Percentiles rank a stretch among this genome's conserved stretches.
These are phyloP conservation scores for Brassica rapa DNA, from an alignment of 345 rosid species.

Conservation along the genomic window DNA sequence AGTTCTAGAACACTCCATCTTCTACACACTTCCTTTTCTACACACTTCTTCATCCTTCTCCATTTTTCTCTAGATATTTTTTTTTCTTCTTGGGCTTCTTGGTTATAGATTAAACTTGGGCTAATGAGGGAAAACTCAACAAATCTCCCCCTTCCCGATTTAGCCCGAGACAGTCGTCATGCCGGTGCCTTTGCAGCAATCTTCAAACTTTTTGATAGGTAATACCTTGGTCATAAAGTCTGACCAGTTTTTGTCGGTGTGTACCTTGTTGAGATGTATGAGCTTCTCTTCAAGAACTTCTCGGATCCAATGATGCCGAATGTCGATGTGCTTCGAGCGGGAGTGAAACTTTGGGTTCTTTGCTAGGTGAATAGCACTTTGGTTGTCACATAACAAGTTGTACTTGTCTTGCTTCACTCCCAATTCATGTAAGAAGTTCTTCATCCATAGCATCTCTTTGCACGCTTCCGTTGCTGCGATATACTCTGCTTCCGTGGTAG, in stretches of 20 bases:
- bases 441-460: conserved; percentile 1
- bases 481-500: background rate
- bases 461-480: background rate
- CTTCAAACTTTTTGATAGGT: background rate
- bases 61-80: too few relatives aligned
- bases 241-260: background rate
- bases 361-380: background rate
- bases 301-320: background rate
- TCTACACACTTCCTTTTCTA: too few relatives aligned
- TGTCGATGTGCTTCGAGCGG: background rate
- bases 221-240: background rate
- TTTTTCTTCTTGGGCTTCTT: too few relatives aligned
- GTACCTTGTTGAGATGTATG: background rate
- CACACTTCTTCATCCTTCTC: too few relatives aligned
- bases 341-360: background rate
- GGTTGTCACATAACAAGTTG: background rate
- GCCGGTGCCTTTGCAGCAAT: background rate
- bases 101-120: too few relatives aligned
- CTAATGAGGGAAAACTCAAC: too few relatives aligned
- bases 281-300: background rate
- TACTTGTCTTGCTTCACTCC: background rate
- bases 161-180: too few relatives aligned
- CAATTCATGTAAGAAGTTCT: background rate
- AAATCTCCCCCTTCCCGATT: too few relatives aligned
- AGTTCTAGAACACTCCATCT: too few relatives aligned